Base-by-base conservation (phyloP, 176 grass and related monocot genomes). In the Dendrocalamus sinicus region DNA sequence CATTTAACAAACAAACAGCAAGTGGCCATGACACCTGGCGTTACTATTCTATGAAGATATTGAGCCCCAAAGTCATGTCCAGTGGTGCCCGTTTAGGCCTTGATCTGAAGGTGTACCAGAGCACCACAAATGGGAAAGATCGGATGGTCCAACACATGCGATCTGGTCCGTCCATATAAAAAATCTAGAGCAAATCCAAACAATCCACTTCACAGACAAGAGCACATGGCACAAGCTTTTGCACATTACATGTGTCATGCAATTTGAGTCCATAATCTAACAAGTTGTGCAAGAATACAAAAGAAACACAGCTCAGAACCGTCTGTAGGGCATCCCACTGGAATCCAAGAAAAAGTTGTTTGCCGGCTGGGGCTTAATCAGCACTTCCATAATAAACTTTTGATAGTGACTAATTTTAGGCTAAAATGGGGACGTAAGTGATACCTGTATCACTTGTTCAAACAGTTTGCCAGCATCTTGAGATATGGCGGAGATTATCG, bases 281-380 rank as follows among this genome's bases (percentile, higher is more conserved):
- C 67, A 87, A 79, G 60, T 39, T 87, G 84, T 58, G 80, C 62
- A 84, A 87, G 84, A 28, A 73, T 58, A 77, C 74, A 90, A 83
- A 48, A 67, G 69, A 73, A 51, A 7, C 74, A 83, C 80, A 83
- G 80, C 89, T 90, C 81, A 74, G 59, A 87, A 59, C 67, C 80
- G 65, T 2, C 44, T 65, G 71, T 86, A 66, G 55, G 66, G 84
- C 89, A 86, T 86, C 76, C 54, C 37, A 90, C 39, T 13, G 58
- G 79, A 78, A 87, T 78, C 66, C 67, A 78, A 79, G 79, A 39
- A 60, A 75, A 78, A 62, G 59, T 20, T 45, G 59, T 73, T 62
- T 68, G 76, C 75, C 19, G 57, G 17, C 67, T 58, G 75, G 23
- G 35, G 67, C 75, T 74, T 48, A 73, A 69, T 64, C 57, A 84